These are phyloP conservation scores for Barnettozyma vustinii DNA, from an alignment of 805 yeast species.

Conservation along the genomic window DNA sequence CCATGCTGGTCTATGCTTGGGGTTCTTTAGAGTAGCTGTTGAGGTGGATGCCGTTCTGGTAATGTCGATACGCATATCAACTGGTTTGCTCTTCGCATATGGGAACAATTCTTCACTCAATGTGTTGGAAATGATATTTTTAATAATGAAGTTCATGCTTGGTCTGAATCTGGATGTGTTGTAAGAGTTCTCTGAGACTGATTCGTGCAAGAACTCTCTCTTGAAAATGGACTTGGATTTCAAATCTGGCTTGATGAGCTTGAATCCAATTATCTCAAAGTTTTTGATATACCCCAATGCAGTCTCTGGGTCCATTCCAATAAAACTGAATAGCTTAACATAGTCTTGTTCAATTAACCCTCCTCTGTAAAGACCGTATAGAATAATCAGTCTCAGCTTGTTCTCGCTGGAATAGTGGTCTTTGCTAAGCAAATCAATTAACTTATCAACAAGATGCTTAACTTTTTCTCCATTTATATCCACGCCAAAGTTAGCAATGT, in stretches of 20 bases:
- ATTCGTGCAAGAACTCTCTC: slow-evolving; percentile 52
- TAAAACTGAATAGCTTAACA: slow-evolving; percentile 58
- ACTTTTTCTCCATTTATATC: slow-evolving; percentile 62
- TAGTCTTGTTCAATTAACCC: slow-evolving; percentile 75
- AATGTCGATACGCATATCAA: slow-evolving; percentile 34
- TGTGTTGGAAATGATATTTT: slow-evolving; percentile 43
- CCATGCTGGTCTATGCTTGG: slow-evolving; percentile 74
- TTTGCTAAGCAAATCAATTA: slow-evolving; percentile 49
- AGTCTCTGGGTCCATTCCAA: slow-evolving; percentile 35
- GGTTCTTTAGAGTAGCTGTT: slow-evolving; percentile 57
- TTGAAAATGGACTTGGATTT: slow-evolving; percentile 37
- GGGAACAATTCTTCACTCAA: slow-evolving; percentile 63
- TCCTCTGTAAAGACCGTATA: slow-evolving; percentile 77
- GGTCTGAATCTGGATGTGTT: slow-evolving; percentile 72
- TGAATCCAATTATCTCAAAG: slow-evolving; percentile 54
- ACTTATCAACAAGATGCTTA: slow-evolving; percentile 53
- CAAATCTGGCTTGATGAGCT: slow-evolving; percentile 40
- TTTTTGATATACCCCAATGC: slow-evolving; percentile 52
- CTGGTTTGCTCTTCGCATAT: slow-evolving; percentile 69
- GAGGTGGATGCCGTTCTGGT: slow-evolving; percentile 28
- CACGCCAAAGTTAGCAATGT: slow-evolving; percentile 66
- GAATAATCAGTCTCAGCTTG: slow-evolving; percentile 65
- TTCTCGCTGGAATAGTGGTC: slow-evolving; percentile 51
- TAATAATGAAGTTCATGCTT: slow-evolving; percentile 55
- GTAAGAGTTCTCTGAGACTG: slow-evolving; percentile 35